Evolutionary conservation across 306 rosid genomes (phyloP).

Genomic region (Cicer judaicum): DNA sequence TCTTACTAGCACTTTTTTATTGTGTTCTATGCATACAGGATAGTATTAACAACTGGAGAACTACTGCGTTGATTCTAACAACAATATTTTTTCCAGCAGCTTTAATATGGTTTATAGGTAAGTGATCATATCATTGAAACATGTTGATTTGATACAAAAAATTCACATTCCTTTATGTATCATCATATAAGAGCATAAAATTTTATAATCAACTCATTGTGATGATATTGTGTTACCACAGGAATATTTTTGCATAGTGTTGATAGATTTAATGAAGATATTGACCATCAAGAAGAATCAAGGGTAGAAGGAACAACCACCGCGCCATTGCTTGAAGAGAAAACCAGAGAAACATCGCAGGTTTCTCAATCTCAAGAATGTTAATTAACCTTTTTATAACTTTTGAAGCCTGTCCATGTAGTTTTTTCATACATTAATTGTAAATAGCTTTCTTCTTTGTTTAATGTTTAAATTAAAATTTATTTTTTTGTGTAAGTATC

Average conservation of each 20-base stretch:
- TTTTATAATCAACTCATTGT: background rate
- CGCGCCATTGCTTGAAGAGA: slow-evolving; percentile 61
- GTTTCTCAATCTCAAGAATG: slow-evolving; percentile 38
- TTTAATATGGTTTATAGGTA: slow-evolving; percentile 80
- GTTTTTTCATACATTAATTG: slow-evolving; percentile 19
- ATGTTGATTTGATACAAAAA: slow-evolving; percentile 23
- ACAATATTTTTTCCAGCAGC: slow-evolving; percentile 77
- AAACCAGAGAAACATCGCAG: slow-evolving; percentile 40
- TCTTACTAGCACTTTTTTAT: too few relatives aligned
- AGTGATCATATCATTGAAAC: slow-evolving; percentile 32
- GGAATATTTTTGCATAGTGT: slow-evolving; percentile 69
- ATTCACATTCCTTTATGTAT: background rate
- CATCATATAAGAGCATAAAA: too few relatives aligned
- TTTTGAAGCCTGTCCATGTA: background rate
- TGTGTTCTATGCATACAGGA: slow-evolving; percentile 59
- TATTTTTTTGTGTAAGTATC: slow-evolving; percentile 34
- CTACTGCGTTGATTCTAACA: slow-evolving; percentile 72
- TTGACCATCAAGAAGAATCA: slow-evolving; percentile 42
- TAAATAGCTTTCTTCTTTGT: slow-evolving; percentile 47
- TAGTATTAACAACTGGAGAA: slow-evolving; percentile 75
- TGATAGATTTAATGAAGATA: slow-evolving; percentile 68
- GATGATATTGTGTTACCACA: slow-evolving; percentile 44
- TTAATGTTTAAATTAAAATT: background rate
- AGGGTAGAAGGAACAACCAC: slow-evolving; percentile 53
- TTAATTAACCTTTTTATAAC: slow-evolving; percentile 8